Evolutionary conservation across 129 eudicot genomes (phyloP), one percentile per base, ranked within the genome.

Genomic region (Centella asiatica): DNA sequence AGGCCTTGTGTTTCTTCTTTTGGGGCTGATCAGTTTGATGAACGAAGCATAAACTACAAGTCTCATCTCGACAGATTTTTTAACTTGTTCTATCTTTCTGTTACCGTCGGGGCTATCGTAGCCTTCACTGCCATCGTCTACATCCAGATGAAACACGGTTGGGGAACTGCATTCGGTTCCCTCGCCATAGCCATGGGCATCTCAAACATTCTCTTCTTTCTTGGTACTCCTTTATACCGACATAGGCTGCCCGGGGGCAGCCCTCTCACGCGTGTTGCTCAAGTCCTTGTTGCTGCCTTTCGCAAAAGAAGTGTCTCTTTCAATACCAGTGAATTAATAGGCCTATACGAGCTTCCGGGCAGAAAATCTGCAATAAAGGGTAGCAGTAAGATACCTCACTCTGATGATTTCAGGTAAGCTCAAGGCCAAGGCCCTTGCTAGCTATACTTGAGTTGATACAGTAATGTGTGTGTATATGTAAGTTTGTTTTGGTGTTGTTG

Each of bases 1-100:
- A 79, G 95, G 76, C 97, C 97, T n/a, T 86, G 95, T 34, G 95
- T 90, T 9, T 86, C 97, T 22, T 86, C 97, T 25, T 86, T 90
- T 52, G 97, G 97, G 14, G 95, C 97, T 6, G 97, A 90, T 72
- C 97, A 90, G 69, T 90, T 90, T 67, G 97, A 90, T 17, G 97
- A 90, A 60, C 79, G 74, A 63, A 81, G 85, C 44, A 69, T 66
- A 63, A 77, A 80, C 52, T 86, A 90, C 73, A 80, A 84, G 64
- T 49, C 84, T 36, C 89, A 83, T 59, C 76, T 86, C 3, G 97
- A 86, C 40, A 79, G 84, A 63, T 90, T 86, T 56, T 90, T 90
- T 88, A 86, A 86, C 79, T 80, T 78, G 44, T 90, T 90, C 73
- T 87, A 83, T 73, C 83, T 90, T 2, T 83, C 94, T 26, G 95